Percentiles rank a stretch among this genome's conserved stretches.
Evolutionary conservation across 139 green algal species (phyloP).

Genomic region (Pseudopediastrum boryanum): DNA sequence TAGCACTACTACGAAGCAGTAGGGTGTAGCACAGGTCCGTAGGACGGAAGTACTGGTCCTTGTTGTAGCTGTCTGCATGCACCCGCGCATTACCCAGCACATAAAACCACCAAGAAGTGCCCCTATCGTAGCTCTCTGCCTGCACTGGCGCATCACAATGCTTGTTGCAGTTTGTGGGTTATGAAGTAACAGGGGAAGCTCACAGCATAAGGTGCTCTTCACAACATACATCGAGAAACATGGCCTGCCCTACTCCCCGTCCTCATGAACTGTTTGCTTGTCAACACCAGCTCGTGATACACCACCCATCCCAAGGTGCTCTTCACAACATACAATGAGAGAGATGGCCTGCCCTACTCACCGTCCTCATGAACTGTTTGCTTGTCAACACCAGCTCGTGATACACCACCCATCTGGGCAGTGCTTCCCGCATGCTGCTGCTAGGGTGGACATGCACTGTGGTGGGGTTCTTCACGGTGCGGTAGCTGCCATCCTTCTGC

Average conservation of each 20-base stretch:
- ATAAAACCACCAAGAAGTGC: no score
- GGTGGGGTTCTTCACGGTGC: conserved; percentile 92
- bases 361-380: conserved; percentile 96
- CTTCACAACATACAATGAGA: conserved; percentile 73
- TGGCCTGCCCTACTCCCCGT: conserved; percentile 61
- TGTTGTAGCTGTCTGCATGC: no score
- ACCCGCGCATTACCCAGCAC: no score
- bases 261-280: conserved; percentile 97
- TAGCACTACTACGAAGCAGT: no score
- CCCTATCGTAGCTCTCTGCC: no score
- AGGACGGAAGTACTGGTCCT: no score
- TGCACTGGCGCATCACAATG: no score
- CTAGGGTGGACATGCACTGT: conserved; percentile 93
- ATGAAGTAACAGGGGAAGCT: no score
- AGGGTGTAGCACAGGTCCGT: no score
- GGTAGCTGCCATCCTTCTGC: conserved; percentile 90
- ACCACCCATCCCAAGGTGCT: conserved; percentile 86
- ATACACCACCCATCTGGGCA: conserved; percentile 89
- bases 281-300: conserved; percentile 98
- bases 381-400: conserved; percentile 96
- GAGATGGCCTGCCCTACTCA: conserved; percentile 81
- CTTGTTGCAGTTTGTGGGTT: no score
- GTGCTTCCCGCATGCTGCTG: conserved; percentile 76
- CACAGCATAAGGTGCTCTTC: no score
- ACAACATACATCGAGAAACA: no score